Percentiles rank a stretch among this genome's conserved stretches.
Evolutionary conservation across 2,329 filamentous ascomycete species (phyloP).

Genomic region (Diplodia sapinea): DNA sequence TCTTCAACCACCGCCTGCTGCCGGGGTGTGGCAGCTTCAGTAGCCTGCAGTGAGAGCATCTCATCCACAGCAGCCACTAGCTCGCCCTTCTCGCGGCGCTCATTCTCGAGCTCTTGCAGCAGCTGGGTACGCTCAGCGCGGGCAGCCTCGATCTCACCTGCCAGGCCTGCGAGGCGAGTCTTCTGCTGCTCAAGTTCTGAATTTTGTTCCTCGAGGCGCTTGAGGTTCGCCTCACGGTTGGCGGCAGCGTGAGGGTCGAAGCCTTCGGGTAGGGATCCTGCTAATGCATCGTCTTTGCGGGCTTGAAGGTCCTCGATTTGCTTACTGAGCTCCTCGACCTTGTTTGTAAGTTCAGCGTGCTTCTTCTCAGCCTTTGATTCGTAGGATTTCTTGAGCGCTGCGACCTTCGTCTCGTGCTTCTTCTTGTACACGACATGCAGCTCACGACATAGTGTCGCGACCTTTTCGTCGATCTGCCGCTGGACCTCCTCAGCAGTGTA

Average conservation of each 20-base stretch:
- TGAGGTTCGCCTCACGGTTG: conserved; percentile 49
- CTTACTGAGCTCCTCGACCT: conserved; percentile 69
- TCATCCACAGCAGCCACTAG: conserved; percentile 81
- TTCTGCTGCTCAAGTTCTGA: conserved; percentile 72
- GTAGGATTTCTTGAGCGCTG: conserved; percentile 81
- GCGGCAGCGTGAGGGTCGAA: conserved; percentile 11
- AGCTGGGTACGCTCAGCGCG: conserved; percentile 72
- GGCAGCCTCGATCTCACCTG: conserved; percentile 72
- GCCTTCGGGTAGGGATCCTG: conserved; percentile 50
- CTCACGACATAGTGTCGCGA: conserved; percentile 75
- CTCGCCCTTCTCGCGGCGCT: conserved; percentile 83
- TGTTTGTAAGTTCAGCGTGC: conserved; percentile 75
- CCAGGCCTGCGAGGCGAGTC: conserved; percentile 75
- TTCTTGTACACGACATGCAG: conserved; percentile 92
- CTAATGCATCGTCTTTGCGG: conserved; percentile 66
- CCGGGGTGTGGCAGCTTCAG: conserved; percentile 44
- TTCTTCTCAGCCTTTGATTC: conserved; percentile 90
- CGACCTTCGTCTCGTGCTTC: conserved; percentile 96
- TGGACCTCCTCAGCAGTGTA: conserved; percentile 54
- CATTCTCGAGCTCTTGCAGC: conserved; percentile 69
- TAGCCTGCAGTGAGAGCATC: conserved; percentile 72
- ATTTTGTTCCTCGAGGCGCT: conserved; percentile 66
- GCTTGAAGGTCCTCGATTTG: conserved; percentile 77
- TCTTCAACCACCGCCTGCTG: conserved; percentile 37
- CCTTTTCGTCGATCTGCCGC: conserved; percentile 84